A percentile compares a stretch with the other conserved stretches of the same genome.
phyloP scores from a whole-genome alignment of 805 yeast genomes.

The Candida ipomoeae region DNA sequence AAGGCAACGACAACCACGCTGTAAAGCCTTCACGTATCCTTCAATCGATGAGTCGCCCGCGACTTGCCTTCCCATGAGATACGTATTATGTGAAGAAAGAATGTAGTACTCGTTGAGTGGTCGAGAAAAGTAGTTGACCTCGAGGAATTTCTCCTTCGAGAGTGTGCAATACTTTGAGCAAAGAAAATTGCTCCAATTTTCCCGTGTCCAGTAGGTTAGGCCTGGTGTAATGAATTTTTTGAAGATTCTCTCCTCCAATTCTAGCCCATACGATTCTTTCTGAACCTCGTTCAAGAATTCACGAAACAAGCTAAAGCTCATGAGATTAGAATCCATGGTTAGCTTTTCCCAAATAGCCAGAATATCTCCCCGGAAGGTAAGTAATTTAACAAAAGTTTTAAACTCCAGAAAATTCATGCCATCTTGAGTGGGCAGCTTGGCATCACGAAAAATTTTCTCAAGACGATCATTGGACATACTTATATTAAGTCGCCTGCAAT shows the following conservation, averaged over 20 bases:
- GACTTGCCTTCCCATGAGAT: constrained; percentile 80
- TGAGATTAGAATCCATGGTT: constrained; percentile 17
- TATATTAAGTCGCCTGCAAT: constrained; percentile 67
- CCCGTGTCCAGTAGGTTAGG: constrained; percentile 6
- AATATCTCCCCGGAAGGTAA: constrained; percentile 67
- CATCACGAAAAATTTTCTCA: constrained; percentile 46
- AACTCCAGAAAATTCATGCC: constrained; percentile 69
- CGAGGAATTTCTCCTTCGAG: constrained; percentile 8
- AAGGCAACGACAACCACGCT: constrained; percentile 90
- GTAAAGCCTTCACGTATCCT: constrained; percentile 80
- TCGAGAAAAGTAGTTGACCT: constrained; percentile 23
- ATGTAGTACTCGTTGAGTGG: constrained; percentile 86
- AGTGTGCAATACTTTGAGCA: constrained; percentile 9
- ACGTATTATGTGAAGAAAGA: constrained; percentile 94
- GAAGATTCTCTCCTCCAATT: constrained; percentile 26
- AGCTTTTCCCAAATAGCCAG: constrained; percentile 42
- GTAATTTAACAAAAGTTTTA: constrained; percentile 62
- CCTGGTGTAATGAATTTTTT: constrained; percentile 22
- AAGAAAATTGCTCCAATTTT: constrained; percentile 8
- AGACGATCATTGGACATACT: constrained; percentile 58
- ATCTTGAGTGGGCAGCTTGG: constrained; percentile 20
- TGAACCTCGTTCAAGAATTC: constrained; percentile 48
- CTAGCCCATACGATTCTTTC: constrained; percentile 34
- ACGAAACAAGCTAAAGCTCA: constrained; percentile 23
- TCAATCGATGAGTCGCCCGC: constrained; percentile 87